These are phyloP conservation scores for Discostella pseudostelligera DNA, from an alignment of 108 stramenopile genomes.

Conservation along the genomic window DNA sequence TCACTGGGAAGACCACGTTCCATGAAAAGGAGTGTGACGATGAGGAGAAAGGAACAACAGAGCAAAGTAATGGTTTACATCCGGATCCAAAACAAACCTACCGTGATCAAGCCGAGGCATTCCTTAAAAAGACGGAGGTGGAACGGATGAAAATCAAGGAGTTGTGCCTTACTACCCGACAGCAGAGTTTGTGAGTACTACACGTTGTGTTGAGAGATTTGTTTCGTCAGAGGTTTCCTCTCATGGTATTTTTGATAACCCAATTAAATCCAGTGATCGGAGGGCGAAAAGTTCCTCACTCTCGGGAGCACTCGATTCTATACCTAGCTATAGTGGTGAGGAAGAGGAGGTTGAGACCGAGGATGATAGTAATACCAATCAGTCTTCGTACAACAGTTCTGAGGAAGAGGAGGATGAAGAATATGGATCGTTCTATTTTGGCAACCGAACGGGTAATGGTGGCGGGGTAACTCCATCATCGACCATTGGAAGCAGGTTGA, in stretches of 20 bases:
- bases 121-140: constrained; percentile 24
- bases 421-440: constrained; percentile 15
- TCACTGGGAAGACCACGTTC: constrained; percentile 1
- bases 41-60: background rate
- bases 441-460: background rate
- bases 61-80: constrained; percentile 3
- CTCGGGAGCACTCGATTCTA: constrained; percentile 34
- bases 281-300: constrained; percentile 30
- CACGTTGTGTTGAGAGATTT: background rate
- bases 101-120: constrained; percentile 27
- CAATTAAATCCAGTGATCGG: constrained; percentile 18
- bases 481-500: background rate
- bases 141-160: constrained; percentile 32
- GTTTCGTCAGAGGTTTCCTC: background rate
- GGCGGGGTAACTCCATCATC: background rate
- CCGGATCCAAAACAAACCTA: constrained; percentile 27
- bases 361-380: constrained; percentile 1
- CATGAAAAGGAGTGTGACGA: background rate
- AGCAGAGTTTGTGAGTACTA: constrained; percentile 21
- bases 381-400: constrained; percentile 16
- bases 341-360: constrained; percentile 10
- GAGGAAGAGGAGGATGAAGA: constrained; percentile 30
- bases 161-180: constrained; percentile 13
- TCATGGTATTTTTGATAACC: background rate
- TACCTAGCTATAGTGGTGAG: constrained; percentile 30